These are phyloP conservation scores for Cordyceps pruinosa DNA, from an alignment of 2,329 filamentous ascomycete genomes.

Conservation along the genomic window DNA sequence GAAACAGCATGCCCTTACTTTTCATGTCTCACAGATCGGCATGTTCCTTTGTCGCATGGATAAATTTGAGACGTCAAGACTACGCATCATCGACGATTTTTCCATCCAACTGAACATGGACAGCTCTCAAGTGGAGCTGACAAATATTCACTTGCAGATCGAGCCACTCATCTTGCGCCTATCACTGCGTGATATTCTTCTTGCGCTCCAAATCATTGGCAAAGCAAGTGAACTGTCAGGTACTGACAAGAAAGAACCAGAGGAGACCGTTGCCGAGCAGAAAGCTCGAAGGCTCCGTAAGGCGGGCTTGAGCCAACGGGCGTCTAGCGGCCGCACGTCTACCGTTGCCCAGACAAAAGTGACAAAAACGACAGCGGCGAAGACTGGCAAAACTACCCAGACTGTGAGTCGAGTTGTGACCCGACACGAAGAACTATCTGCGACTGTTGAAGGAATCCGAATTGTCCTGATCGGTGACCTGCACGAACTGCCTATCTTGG, in stretches of 20 bases:
- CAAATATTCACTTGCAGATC: constrained; percentile 77
- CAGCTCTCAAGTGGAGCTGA: constrained; percentile 52
- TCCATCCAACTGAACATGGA: constrained; percentile 87
- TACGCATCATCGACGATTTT: constrained; percentile 95
- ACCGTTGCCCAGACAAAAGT: constrained; percentile 40
- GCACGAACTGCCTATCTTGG: constrained; percentile 90
- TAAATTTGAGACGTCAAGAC: constrained; percentile 80
- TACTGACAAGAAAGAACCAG: constrained; percentile 43
- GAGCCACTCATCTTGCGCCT: constrained; percentile 87
- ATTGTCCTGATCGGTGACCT: constrained; percentile 92
- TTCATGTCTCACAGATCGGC: constrained; percentile 88
- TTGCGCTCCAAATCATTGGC: constrained; percentile 86
- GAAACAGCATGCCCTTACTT: constrained; percentile 85
- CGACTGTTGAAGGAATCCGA: constrained; percentile 79
- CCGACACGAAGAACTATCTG: constrained; percentile 69
- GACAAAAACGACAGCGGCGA: constrained; percentile 29
- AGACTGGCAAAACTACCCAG: constrained; percentile 18
- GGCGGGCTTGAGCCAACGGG: constrained; percentile 45
- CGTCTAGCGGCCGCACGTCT: constrained; percentile 52
- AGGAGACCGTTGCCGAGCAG: constrained; percentile 37
- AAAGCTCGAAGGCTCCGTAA: constrained; percentile 49
- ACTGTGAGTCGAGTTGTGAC: constrained; percentile 16
- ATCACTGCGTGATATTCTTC: constrained; percentile 87
- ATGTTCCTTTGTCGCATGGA: constrained; percentile 99
- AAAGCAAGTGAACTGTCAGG: constrained; percentile 82